Evolutionary conservation across 345 rosid species (phyloP), one percentile per base, ranked within the genome.

Genomic region (Murraya paniculata): DNA sequence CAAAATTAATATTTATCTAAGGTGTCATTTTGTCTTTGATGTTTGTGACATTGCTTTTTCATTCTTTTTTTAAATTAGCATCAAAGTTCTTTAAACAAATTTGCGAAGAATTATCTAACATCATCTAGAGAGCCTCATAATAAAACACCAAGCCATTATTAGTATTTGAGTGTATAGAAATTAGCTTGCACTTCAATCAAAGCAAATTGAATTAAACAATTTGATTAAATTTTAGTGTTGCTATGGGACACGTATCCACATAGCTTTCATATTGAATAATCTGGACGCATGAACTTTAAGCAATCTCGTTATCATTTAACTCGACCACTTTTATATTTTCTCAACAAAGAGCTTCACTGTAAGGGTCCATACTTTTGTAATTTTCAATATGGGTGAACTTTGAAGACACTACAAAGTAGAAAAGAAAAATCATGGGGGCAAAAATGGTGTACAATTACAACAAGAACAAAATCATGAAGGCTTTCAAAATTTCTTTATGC

Each of bases 171-270:
- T 21, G n/a, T 2, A 48, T 22, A 33, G 64, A 33, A 19, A 28
- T 45, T 62, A 24, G 61, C 82, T 83, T 79, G 75, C 58, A 79
- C 68, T 73, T 61, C 82, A 83, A 81, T 77, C 76, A n/a, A 79
- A 53, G 75, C 48, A 60, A 64, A 45, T 45, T 45, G 57, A 53
- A 53, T 16, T 16, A 18, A 53, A 53, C 65, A 59, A 38, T 50
- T 36, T 80, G 6, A 13, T 18, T 9, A 31, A 6, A 31, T 19
- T 31, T 64, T 64, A 6, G 19, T 33, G 33, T 53, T 4, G 2
- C 22, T 7, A 64, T 7, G 21, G 5, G 55, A 21, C 71, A n/a
- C 1, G 13, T 64, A 6, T 35, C 24, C 21, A 48, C 77, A 61
- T 4, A 28, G 68, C 68, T 33, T 18, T 64, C 38, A 14, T 27